These are phyloP conservation scores for Grosmannia huntii DNA, from an alignment of 2,329 filamentous ascomycete species.

Conservation along the genomic window DNA sequence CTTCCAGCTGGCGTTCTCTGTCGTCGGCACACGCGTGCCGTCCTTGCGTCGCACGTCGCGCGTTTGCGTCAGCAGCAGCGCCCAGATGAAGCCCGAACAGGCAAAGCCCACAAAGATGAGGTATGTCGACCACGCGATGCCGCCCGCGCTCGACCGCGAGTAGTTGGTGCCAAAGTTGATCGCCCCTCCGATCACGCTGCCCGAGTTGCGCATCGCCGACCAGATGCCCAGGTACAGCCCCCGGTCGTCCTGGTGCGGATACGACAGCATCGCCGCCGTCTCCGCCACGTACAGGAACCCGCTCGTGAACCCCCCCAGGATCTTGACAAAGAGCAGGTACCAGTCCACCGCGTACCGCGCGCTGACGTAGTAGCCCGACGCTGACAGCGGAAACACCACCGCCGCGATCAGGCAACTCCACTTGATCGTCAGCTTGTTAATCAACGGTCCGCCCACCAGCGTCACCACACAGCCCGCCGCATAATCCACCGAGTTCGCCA, in stretches of 20 bases:
- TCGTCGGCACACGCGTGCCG: background rate
- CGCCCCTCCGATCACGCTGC: background rate
- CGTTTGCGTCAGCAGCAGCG: background rate
- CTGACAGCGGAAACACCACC: background rate
- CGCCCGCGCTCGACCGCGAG: background rate
- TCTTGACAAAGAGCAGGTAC: background rate
- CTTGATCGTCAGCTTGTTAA: slow-evolving; percentile 5
- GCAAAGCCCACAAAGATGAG: background rate
- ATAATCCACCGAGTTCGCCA: slow-evolving; percentile 1
- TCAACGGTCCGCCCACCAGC: slow-evolving; percentile 1
- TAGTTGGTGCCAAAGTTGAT: slow-evolving; percentile 2
- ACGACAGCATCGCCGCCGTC: background rate
- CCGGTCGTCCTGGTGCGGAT: background rate
- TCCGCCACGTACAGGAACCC: slow-evolving; percentile 2
- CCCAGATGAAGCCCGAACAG: background rate
- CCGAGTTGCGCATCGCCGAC: background rate
- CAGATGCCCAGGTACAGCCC: background rate
- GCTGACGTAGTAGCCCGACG: slow-evolving; percentile 1
- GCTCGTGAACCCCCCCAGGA: background rate
- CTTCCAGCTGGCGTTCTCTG: background rate
- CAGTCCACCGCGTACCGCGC: background rate
- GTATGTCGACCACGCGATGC: background rate
- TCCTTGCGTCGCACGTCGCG: background rate
- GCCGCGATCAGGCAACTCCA: background rate
- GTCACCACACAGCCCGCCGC: background rate